A percentile compares a stretch with the other conserved stretches of the same genome.
These are phyloP conservation scores for Hypericum perforatum DNA, from an alignment of 345 rosid genomes.

Conservation along the genomic window DNA sequence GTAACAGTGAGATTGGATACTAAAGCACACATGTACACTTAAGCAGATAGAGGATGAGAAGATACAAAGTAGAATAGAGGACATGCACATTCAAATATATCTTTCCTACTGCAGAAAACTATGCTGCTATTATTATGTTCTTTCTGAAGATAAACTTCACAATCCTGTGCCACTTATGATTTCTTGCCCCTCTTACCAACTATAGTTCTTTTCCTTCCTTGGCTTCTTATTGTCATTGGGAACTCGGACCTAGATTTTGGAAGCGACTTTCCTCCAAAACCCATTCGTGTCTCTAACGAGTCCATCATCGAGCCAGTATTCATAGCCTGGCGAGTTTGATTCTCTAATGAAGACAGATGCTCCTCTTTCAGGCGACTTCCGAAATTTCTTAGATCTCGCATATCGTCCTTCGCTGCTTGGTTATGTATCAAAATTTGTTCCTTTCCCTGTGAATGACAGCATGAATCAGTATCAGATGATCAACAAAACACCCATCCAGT, in stretches of 20 bases:
- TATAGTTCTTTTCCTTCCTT: constrained; percentile 41
- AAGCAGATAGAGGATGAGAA: background rate
- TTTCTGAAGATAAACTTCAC: too few species aligned
- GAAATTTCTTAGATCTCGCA: constrained; percentile 19
- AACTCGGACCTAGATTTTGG: constrained; percentile 34
- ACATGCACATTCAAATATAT: background rate
- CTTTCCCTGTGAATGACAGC: constrained; percentile 17
- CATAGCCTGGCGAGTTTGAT: constrained; percentile 2
- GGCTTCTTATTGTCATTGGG: constrained; percentile 38
- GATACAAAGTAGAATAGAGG: background rate
- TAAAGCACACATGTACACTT: background rate
- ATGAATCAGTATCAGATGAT: too few species aligned
- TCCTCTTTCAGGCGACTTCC: constrained; percentile 23
- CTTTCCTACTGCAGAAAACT: background rate
- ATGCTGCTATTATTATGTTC: background rate
- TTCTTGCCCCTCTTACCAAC: constrained; percentile 28
- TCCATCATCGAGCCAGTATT: constrained; percentile 5
- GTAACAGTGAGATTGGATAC: too few species aligned
- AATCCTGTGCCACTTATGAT: constrained; percentile 9
- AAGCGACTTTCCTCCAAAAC: constrained; percentile 17
- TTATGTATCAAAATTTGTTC: constrained; percentile 24
- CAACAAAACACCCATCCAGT: background rate
- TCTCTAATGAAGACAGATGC: constrained; percentile 16
- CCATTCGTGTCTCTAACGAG: constrained; percentile 12
- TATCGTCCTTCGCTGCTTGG: constrained; percentile 38